Conservation (phyloP, 106 monocot genomes). For the Phalaenopsis equestris region DNA sequence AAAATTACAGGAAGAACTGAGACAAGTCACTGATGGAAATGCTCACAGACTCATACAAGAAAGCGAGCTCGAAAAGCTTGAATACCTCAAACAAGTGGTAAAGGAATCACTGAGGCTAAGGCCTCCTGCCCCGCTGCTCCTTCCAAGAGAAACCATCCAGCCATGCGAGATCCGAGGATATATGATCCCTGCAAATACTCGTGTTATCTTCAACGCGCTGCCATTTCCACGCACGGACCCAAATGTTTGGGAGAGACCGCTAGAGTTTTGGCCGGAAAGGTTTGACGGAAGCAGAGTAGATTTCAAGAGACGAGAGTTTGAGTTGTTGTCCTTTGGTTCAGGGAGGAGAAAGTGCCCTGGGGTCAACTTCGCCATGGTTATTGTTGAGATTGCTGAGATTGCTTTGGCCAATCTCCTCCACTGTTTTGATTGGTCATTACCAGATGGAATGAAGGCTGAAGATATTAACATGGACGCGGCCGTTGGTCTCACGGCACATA, state of each 20-base stretch:
- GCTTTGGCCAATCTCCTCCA: constrained; percentile 9
- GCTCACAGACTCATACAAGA: constrained; percentile 4
- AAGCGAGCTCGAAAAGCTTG: constrained; percentile 7
- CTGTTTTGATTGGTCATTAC: constrained; percentile 8
- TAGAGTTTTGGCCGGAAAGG: constrained; percentile 30
- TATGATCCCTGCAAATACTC: constrained; percentile 37
- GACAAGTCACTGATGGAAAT: not conserved
- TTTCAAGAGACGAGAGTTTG: constrained; percentile 25
- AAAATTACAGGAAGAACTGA: constrained; percentile 18
- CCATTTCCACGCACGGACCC: constrained; percentile 37
- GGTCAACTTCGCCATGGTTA: not conserved
- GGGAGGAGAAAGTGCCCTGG: constrained; percentile 50
- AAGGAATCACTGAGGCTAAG: constrained; percentile 22
- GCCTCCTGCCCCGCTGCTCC: constrained; percentile 10
- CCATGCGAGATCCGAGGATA: constrained; percentile 11
- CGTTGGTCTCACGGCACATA: not conserved
- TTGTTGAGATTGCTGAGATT: not conserved
- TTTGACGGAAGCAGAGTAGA: constrained; percentile 8
- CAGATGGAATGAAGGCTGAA: not conserved
- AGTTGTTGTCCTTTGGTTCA: constrained; percentile 35
- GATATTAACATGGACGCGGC: constrained; percentile 8
- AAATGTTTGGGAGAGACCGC: constrained; percentile 19
- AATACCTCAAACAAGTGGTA: constrained; percentile 17
- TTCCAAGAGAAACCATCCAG: constrained; percentile 12
- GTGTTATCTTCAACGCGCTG: constrained; percentile 83